Percentiles rank a stretch among this genome's conserved stretches.
phyloP scores from a whole-genome alignment of 257 asterid species.

The Galeopsis tetrahit region DNA sequence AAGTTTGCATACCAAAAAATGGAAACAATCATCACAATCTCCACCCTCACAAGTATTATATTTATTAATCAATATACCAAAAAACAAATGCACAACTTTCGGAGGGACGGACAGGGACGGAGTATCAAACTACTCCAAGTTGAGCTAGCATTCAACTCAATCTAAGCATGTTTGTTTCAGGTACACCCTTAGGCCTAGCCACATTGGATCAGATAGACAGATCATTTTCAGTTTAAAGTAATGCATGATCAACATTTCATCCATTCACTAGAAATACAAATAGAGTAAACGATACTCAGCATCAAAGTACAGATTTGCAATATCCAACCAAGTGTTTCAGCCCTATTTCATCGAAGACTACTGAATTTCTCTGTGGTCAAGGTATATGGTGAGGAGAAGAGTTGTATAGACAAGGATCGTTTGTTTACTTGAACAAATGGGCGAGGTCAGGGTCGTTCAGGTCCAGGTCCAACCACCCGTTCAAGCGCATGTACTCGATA shows the following conservation, averaged over 20 bases:
- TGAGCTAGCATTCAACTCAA: too few species aligned
- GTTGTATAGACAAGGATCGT: background rate
- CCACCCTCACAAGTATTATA: too few species aligned
- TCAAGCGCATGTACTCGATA: slow-evolving; percentile 75
- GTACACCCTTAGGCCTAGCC: background rate
- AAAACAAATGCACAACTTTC: too few species aligned
- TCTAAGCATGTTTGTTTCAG: too few species aligned
- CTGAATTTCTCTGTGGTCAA: slow-evolving; percentile 16
- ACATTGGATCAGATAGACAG: background rate
- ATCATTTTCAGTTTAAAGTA: background rate
- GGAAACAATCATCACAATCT: too few species aligned
- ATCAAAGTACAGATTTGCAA: background rate
- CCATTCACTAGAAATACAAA: background rate
- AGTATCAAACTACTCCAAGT: too few species aligned
- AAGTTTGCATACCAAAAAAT: too few species aligned
- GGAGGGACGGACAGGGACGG: too few species aligned
- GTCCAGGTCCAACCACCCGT: slow-evolving; percentile 93
- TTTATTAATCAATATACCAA: too few species aligned
- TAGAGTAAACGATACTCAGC: background rate
- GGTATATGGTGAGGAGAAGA: slow-evolving; percentile 10
- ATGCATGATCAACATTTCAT: background rate
- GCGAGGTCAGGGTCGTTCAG: slow-evolving; percentile 79
- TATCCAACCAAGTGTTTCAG: background rate
- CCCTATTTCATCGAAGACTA: background rate
- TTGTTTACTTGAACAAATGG: slow-evolving; percentile 63